A percentile compares a stretch with the other conserved stretches of the same genome.
These are phyloP conservation scores for Vishniacozyma victoriae DNA, from an alignment of 768 basidiomycete species.

Conservation along the genomic window DNA sequence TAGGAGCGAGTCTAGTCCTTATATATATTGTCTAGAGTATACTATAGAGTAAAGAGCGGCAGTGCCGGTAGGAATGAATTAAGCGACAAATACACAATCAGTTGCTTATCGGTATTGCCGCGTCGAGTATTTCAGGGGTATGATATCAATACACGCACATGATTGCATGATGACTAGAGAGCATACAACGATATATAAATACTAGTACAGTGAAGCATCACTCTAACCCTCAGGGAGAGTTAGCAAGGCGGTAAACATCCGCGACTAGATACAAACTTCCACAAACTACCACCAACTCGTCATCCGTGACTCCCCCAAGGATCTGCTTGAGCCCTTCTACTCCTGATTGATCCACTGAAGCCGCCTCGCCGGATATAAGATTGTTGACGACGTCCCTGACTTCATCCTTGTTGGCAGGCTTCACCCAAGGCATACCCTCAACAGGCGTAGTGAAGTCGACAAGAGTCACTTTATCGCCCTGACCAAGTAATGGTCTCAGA, in stretches of 20 bases:
- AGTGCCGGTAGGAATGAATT: too few species aligned
- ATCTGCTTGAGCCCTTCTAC: constrained; percentile 49
- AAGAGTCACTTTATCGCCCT: constrained; percentile 41
- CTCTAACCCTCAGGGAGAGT: too few species aligned
- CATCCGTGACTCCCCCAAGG: constrained; percentile 39
- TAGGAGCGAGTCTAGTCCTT: too few species aligned
- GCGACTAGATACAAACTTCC: constrained; percentile 94
- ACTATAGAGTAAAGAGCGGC: too few species aligned
- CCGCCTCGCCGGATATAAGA: constrained; percentile 5
- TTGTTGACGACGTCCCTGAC: constrained; percentile 48
- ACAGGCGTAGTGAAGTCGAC: constrained; percentile 53
- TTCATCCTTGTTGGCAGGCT: constrained; percentile 55
- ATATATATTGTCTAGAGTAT: too few species aligned
- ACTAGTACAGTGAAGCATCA: too few species aligned
- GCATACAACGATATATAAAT: too few species aligned
- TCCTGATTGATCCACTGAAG: constrained; percentile 1
- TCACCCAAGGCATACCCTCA: constrained; percentile 93
- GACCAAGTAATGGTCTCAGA: constrained; percentile 60
- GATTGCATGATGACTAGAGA: too few species aligned
- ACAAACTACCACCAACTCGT: constrained; percentile 62
- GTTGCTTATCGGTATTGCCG: too few species aligned
- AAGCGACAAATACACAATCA: too few species aligned
- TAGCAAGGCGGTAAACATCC: constrained; percentile 90
- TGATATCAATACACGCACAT: too few species aligned
- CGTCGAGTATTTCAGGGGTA: too few species aligned